Evolutionary conservation across 257 asterid species (phyloP), one percentile per base, ranked within the genome.

Genomic region (Nicotiana benthamiana): DNA sequence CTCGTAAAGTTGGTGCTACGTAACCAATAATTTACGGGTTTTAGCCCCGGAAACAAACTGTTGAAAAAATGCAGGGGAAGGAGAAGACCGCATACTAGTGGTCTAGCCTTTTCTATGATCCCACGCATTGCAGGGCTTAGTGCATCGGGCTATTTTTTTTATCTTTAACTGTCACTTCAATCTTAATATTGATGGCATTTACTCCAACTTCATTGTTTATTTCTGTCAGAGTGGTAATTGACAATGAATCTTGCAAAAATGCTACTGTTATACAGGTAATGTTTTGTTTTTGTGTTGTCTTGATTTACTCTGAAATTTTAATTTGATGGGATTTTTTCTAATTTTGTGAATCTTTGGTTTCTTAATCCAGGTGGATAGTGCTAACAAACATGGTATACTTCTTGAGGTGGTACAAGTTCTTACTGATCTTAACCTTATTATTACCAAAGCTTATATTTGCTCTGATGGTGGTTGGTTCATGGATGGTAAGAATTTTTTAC

Each of bases 391-490:
- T 56, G 98, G 99, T 24, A 94, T 90, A 75, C 98, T 96, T 74
- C 90, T 96, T 3, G 99, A 96, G 85, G 97, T 96, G 26, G 94
- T 96, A 6, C 99, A 94, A 88, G 84, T 96, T 75, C 93, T 96
- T 67, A 96, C 97, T 24, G 99, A 96, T 90, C 98, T 96, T 86
- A 94, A 93, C 85, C 90, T 96, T 17, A 54, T 89, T 75, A 87
- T 96, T 56, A 90, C 91, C 22, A 96, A 96, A 82, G 98, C 98
- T 68, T 94, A 94, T 67, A 96, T 96, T 6, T 88, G 91, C 86
- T 96, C 99, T 28, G 99, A 96, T 91, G 99, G 98, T 32, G 98
- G 99, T 80, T 96, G 99, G 99, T 96, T 94, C 80, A 96, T 96
- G 99, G 99, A 96, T 83, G 99, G 99, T 96, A 91, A 72, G 57